Conservation (phyloP, 441 rosid genomes). For the Erysimum pusillum region DNA sequence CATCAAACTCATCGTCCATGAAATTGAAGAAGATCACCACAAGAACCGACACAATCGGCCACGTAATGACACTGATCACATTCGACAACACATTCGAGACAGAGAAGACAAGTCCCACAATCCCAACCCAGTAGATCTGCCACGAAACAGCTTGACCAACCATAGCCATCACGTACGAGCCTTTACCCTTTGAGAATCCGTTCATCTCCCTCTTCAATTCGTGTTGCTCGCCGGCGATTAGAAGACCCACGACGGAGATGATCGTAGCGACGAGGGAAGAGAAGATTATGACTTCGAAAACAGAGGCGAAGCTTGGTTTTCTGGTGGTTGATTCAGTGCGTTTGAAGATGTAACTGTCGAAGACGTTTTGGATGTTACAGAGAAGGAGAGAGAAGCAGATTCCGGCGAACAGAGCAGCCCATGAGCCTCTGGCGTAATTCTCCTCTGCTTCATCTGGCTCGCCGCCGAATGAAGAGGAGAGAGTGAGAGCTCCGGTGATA, state of each 20-base stretch:
- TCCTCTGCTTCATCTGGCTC: conserved; percentile 42
- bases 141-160: conserved; percentile 47
- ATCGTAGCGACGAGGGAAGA: conserved; percentile 39
- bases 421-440: conserved; percentile 32
- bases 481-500: conserved; percentile 35
- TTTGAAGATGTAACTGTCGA: conserved; percentile 38
- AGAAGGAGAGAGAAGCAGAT: conserved; percentile 45
- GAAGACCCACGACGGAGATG: conserved; percentile 35
- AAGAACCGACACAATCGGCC: conserved; percentile 48
- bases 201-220: conserved; percentile 43
- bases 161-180: conserved; percentile 39
- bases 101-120: conserved; percentile 45
- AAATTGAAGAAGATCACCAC: conserved; percentile 45
- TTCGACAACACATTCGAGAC: conserved; percentile 49
- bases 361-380: conserved; percentile 43
- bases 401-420: conserved; percentile 41
- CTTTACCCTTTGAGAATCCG: conserved; percentile 37
- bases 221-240: conserved; percentile 40
- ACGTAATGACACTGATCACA: conserved; percentile 42
- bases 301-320: conserved; percentile 38
- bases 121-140: conserved; percentile 48
- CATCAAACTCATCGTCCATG: conserved; percentile 46
- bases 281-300: conserved; percentile 42
- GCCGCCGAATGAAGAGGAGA: conserved; percentile 35
- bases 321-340: conserved; percentile 19